A percentile compares a stretch with the other conserved stretches of the same genome.
phyloP scores from a whole-genome alignment of 106 monocot genomes.

The Agapanthus africanus region DNA sequence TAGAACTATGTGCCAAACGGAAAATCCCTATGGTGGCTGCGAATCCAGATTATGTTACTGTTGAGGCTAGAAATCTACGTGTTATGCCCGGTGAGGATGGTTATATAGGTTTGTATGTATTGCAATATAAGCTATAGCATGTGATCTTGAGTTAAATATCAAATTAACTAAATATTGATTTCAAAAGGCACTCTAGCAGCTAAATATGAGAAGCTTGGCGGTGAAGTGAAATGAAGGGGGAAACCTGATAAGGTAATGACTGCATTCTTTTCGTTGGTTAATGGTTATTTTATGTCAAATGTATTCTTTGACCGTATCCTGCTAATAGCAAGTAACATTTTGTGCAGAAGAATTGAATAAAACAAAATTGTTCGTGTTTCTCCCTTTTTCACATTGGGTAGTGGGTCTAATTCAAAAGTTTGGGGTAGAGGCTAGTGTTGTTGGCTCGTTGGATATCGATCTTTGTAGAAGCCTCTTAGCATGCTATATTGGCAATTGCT shows the following conservation, averaged over 20 bases:
- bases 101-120: background rate
- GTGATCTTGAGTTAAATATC: background rate
- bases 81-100: constrained; percentile 82
- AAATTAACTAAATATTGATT: background rate
- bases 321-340: background rate
- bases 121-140: no score
- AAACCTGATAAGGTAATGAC: constrained; percentile 82
- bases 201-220: constrained; percentile 92
- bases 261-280: background rate
- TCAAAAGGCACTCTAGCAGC: constrained; percentile 64
- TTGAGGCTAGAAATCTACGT: constrained; percentile 82
- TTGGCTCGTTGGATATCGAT: no score
- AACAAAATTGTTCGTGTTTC: background rate
- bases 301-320: background rate
- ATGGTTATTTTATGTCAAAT: background rate
- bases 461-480: background rate
- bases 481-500: background rate
- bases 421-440: no score
- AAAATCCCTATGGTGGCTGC: constrained; percentile 93
- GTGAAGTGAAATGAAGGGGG: constrained; percentile 99
- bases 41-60: constrained; percentile 96
- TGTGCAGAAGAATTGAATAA: background rate
- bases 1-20: constrained; percentile 47
- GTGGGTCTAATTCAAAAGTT: no score
- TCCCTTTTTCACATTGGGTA: background rate